Evolutionary conservation across 2,329 filamentous ascomycete genomes (phyloP).

Genomic region (Sphaceloma murrayae): DNA sequence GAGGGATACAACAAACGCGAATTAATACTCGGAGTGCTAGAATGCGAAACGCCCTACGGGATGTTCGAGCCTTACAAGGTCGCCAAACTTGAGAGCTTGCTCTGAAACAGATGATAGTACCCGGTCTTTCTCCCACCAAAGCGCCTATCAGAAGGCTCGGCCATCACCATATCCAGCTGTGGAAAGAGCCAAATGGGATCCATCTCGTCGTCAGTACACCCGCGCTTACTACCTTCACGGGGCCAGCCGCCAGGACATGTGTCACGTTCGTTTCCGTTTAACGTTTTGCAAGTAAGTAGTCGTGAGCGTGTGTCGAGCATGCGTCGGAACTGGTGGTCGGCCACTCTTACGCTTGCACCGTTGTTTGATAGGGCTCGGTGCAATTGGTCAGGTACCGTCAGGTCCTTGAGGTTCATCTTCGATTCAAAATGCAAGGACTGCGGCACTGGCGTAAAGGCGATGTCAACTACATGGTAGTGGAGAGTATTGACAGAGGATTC

Average conservation of each 20-base stretch:
- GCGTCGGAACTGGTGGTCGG: conserved; percentile 3
- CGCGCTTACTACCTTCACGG: background rate
- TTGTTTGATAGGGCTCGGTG: background rate
- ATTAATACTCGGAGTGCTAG: too few species aligned
- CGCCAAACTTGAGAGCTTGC: too few species aligned
- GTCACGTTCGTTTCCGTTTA: background rate
- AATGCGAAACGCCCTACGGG: too few species aligned
- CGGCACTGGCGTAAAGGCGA: too few species aligned
- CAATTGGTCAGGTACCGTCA: background rate
- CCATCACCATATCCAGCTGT: conserved; percentile 2
- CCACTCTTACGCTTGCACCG: background rate
- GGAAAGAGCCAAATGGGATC: conserved; percentile 10
- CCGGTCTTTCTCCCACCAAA: background rate
- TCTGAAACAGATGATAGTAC: conserved; percentile 4
- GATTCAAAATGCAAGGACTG: too few species aligned
- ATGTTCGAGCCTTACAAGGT: too few species aligned
- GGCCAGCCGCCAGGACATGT: conserved; percentile 10
- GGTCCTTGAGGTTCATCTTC: background rate
- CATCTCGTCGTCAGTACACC: conserved; percentile 2
- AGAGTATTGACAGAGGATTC: conserved; percentile 32
- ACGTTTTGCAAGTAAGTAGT: background rate
- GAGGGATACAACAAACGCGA: too few species aligned
- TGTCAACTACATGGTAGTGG: conserved; percentile 42
- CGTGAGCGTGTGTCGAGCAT: conserved; percentile 5
- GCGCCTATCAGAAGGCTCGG: background rate